phyloP scores from a whole-genome alignment of 2,329 filamentous ascomycete species.

The Proliferodiscus dingleyae region DNA sequence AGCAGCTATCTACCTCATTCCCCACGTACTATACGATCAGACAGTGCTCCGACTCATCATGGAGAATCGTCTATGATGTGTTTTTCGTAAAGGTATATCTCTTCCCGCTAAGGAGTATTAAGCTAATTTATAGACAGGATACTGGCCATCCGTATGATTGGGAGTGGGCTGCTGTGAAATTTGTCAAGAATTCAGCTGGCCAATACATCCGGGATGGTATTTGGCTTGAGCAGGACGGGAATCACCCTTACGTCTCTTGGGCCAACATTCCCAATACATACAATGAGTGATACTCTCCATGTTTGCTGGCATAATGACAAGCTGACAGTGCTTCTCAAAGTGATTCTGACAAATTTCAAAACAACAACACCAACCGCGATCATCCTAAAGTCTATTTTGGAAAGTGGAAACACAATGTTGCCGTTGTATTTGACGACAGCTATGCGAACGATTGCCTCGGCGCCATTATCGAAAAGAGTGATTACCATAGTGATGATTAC shows the following conservation, averaged over 20 bases:
- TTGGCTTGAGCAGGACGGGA: slow-evolving; percentile 18
- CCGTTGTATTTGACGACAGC: slow-evolving; percentile 12
- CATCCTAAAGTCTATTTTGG: slow-evolving; percentile 17
- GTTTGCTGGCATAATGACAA: neutral
- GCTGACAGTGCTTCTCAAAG: slow-evolving; percentile 3
- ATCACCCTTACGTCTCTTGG: slow-evolving; percentile 14
- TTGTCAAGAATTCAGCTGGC: slow-evolving; percentile 11
- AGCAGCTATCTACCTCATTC: slow-evolving; percentile 15
- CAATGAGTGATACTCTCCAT: slow-evolving; percentile 8
- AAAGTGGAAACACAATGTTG: slow-evolving; percentile 18
- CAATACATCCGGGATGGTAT: slow-evolving; percentile 17
- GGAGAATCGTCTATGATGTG: slow-evolving; percentile 20
- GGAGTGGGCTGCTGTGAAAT: slow-evolving; percentile 19
- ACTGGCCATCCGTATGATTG: slow-evolving; percentile 21
- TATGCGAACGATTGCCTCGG: slow-evolving; percentile 16
- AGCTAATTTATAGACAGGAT: slow-evolving; percentile 10
- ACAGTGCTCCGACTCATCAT: slow-evolving; percentile 12
- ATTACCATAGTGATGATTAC: slow-evolving; percentile 20
- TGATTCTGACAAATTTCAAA: slow-evolving; percentile 10
- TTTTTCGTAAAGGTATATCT: slow-evolving; percentile 17
- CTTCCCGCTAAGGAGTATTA: neutral
- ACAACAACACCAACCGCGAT: slow-evolving; percentile 14
- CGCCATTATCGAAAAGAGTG: slow-evolving; percentile 12
- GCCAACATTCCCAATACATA: slow-evolving; percentile 11
- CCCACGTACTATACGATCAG: slow-evolving; percentile 17